Evolutionary conservation across 1,284 basidiomycete genomes (phyloP), one percentile per base, ranked within the genome.

Genomic region (Ustilago shanxiensis): DNA sequence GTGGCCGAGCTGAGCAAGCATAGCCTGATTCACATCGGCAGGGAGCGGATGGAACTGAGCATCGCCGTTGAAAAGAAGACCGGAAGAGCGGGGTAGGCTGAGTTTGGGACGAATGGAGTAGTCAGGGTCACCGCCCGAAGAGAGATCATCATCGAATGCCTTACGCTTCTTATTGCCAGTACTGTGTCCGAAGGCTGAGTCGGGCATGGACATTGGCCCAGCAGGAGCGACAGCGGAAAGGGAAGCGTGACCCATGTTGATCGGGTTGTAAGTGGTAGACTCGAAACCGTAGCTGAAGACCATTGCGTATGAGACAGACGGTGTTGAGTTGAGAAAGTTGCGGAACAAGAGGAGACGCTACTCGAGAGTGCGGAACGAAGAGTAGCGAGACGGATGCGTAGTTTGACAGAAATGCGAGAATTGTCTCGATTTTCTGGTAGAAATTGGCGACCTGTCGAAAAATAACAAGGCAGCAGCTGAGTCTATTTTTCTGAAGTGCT

Each of bases 21-120:
- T 66, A 28, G 76, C 71, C 53, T 66, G 63, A 26, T 77, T 79
- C 10, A 80, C 71, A 31, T 79, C 73, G 1, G 65, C 62, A 0
- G 80, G 80, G 2, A 82, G 49, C 7, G 80, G 80, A 22, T 79
- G 79, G 44, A 82, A 82, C 50, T 75, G 67, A 20, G 76, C 72
- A 18, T 70, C 63, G 0, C 57, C 70, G 31, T 77, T 70, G 39
- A 70, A 67, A 7, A 65, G 54, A n/a, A 72, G 31, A 14, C 66
- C 66, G 2, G 67, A 47, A 2, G 66, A 66, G 11, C 75, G 63
- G 7, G 71, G 71, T 49, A 77, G 35, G 41, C 58, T 61, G 14
- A 77, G 65, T 58, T 73, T 73, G 7, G 70, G 67, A 28, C 74
- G 69, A 16, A 54, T 33, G 24, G 56, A 57, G 10, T 60, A 63